Evolutionary conservation across 805 yeast species (phyloP).

Genomic region (Candida parachauliodes): DNA sequence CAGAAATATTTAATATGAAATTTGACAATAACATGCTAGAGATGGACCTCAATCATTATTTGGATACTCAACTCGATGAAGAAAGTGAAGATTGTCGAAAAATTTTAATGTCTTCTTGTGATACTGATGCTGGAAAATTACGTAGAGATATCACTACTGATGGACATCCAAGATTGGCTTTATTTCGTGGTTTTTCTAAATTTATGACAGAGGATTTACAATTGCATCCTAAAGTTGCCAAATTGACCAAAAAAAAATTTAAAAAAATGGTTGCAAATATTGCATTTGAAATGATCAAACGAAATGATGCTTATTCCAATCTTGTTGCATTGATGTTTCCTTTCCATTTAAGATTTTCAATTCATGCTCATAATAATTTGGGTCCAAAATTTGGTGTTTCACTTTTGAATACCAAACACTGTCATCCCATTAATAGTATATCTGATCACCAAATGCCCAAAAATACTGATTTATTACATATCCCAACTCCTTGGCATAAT

Average conservation of each 20-base stretch:
- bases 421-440: slow-evolving; percentile 45
- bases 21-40: slow-evolving; percentile 14
- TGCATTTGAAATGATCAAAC: slow-evolving; percentile 61
- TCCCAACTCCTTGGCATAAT: slow-evolving; percentile 69
- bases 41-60: slow-evolving; percentile 25
- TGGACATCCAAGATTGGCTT: slow-evolving; percentile 47
- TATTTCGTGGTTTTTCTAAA: slow-evolving; percentile 55
- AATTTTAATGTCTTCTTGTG: slow-evolving; percentile 34
- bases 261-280: slow-evolving; percentile 50
- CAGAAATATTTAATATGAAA: slow-evolving; percentile 27
- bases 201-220: slow-evolving; percentile 58
- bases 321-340: slow-evolving; percentile 58
- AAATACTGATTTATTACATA: slow-evolving; percentile 53
- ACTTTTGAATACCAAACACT: slow-evolving; percentile 41
- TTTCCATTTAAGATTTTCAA: slow-evolving; percentile 55
- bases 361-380: slow-evolving; percentile 56
- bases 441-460: slow-evolving; percentile 37
- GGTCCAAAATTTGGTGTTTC: slow-evolving; percentile 62
- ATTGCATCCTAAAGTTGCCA: slow-evolving; percentile 35
- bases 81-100: slow-evolving; percentile 35
- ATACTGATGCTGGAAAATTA: slow-evolving; percentile 34
- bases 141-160: slow-evolving; percentile 31
- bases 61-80: slow-evolving; percentile 29
- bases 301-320: slow-evolving; percentile 65
- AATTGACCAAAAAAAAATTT: slow-evolving; percentile 43